Percentiles rank a stretch among this genome's conserved stretches.
phyloP scores from a whole-genome alignment of 331 rosid species.

The Quercus phellos region DNA sequence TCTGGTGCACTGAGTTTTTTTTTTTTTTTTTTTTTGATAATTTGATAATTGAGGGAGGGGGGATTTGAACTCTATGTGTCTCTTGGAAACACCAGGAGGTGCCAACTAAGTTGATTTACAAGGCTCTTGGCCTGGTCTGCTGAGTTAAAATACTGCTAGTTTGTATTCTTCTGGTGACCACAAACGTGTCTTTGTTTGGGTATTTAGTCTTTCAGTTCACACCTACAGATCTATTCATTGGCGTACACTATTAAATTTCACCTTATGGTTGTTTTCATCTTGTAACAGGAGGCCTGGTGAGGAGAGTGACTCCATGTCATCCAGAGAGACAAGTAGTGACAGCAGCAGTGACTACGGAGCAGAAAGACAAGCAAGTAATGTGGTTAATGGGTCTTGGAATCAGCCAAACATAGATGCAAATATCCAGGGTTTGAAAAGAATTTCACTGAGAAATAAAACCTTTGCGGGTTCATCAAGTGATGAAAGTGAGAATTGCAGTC shows the following conservation, averaged over 20 bases:
- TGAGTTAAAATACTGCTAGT: too few relatives aligned
- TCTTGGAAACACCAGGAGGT: too few relatives aligned
- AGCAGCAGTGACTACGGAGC: conserved; percentile 60
- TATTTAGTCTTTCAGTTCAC: background rate
- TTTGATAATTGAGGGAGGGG: too few relatives aligned
- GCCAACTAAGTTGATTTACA: too few relatives aligned
- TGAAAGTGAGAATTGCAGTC: conserved; percentile 56
- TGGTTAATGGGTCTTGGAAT: conserved; percentile 33
- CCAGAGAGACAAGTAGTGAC: conserved; percentile 79
- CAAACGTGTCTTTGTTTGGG: background rate
- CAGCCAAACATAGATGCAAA: conserved; percentile 32
- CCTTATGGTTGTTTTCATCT: conserved; percentile 12
- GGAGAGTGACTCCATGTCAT: conserved; percentile 79
- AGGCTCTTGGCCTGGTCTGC: too few relatives aligned
- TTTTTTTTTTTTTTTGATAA: too few relatives aligned
- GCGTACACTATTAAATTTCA: background rate
- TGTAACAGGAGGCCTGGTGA: conserved; percentile 56
- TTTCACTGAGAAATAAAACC: conserved; percentile 38
- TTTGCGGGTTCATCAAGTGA: conserved; percentile 62
- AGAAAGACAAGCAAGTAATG: conserved; percentile 42
- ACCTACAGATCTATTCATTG: background rate
- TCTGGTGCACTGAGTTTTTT: background rate
- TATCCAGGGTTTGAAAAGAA: conserved; percentile 40
- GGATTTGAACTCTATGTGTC: too few relatives aligned
- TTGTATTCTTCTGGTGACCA: background rate